These are phyloP conservation scores for Allium sativum DNA, from an alignment of 106 monocot genomes.

Conservation along the genomic window DNA sequence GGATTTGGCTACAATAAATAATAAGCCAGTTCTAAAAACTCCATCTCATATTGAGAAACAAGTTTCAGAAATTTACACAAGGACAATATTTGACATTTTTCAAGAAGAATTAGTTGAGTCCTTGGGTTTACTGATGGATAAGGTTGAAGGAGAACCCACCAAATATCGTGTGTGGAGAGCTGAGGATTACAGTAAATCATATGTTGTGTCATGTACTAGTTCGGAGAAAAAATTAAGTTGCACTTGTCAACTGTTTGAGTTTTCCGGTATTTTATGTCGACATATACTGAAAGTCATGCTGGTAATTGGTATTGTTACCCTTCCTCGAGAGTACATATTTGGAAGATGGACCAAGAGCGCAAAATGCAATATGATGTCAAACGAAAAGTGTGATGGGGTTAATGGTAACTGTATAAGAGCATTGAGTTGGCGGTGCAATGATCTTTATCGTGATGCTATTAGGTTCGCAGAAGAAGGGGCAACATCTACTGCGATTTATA, in stretches of 20 bases:
- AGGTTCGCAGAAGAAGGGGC: constrained; percentile 85
- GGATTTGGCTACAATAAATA: constrained; percentile 38
- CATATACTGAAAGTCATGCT: constrained; percentile 54
- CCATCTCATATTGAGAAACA: constrained; percentile 82
- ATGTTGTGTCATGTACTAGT: constrained; percentile 39
- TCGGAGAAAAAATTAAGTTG: constrained; percentile 49
- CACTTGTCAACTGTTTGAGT: constrained; percentile 79
- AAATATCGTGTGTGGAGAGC: constrained; percentile 51
- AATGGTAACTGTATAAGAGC: constrained; percentile 22
- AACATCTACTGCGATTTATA: constrained; percentile 60
- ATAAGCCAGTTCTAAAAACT: constrained; percentile 64
- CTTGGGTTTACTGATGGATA: constrained; percentile 49
- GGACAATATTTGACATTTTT: constrained; percentile 62
- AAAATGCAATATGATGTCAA: constrained; percentile 28
- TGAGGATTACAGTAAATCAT: constrained; percentile 25
- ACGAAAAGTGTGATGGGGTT: constrained; percentile 16
- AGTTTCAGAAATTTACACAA: constrained; percentile 91
- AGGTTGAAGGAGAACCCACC: constrained; percentile 32
- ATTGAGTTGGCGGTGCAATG: constrained; percentile 54
- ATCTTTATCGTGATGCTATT: constrained; percentile 83
- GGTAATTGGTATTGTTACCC: constrained; percentile 30
- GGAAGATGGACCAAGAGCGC: constrained; percentile 84
- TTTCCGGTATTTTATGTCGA: constrained; percentile 64
- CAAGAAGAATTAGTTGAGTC: constrained; percentile 74
- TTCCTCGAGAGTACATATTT: constrained; percentile 67